Conservation (phyloP, 805 yeast genomes). For the Nakazawaea anatomiae region DNA sequence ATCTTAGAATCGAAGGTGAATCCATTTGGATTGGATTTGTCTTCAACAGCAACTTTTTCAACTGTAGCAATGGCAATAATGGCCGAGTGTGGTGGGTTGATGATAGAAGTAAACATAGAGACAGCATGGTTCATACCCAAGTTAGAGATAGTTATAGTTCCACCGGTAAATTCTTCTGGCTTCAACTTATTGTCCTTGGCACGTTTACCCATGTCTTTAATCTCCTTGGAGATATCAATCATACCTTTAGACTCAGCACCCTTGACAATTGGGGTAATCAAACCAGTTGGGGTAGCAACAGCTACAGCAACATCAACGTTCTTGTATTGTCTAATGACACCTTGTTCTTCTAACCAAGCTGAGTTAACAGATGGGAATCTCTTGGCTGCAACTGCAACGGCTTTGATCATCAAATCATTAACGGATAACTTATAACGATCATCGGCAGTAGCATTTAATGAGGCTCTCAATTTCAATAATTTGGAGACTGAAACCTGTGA, state of each 20-base stretch:
- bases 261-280: conserved; percentile 92
- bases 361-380: conserved; percentile 94
- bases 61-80: conserved; percentile 93
- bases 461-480: conserved; percentile 84
- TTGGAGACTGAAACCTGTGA: conserved; percentile 83
- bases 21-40: conserved; percentile 84
- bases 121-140: conserved; percentile 98
- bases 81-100: conserved; percentile 96
- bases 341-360: conserved; percentile 85
- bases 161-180: conserved; percentile 99
- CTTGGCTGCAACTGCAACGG: conserved; percentile 82
- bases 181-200: conserved; percentile 89
- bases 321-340: conserved; percentile 85
- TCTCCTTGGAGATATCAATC: conserved; percentile 69
- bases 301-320: conserved; percentile 97
- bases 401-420: conserved; percentile 91
- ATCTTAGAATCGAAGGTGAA: conserved; percentile 88
- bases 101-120: conserved; percentile 86
- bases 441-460: conserved; percentile 78
- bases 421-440: conserved; percentile 89
- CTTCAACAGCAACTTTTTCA: conserved; percentile 89
- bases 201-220: conserved; percentile 91
- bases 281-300: conserved; percentile 96
- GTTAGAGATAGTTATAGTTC: conserved; percentile 97
- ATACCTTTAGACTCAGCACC: conserved; percentile 87